These are phyloP conservation scores for Komagataella pseudopastoris DNA, from an alignment of 805 yeast species.

Conservation along the genomic window DNA sequence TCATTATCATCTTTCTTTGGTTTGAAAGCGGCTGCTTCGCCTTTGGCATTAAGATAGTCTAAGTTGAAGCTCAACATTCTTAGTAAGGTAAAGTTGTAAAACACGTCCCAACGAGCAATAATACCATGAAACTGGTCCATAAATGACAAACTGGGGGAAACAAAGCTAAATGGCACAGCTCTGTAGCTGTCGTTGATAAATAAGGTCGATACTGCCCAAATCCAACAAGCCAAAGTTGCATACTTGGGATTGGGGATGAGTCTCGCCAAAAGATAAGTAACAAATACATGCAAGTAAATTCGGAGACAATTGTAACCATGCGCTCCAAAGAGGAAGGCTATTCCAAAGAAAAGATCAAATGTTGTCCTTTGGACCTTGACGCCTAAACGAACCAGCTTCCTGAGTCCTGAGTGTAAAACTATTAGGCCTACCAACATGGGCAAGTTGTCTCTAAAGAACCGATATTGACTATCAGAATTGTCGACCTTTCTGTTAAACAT, in stretches of 20 bases:
- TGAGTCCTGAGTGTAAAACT: constrained; percentile 35
- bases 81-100: constrained; percentile 78
- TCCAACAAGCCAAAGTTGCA: constrained; percentile 48
- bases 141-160: constrained; percentile 26
- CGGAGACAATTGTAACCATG: constrained; percentile 71
- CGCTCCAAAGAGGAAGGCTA: constrained; percentile 51
- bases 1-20: constrained; percentile 3
- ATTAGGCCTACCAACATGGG: constrained; percentile 45
- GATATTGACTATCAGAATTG: constrained; percentile 82
- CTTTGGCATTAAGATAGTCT: constrained; percentile 46
- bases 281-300: constrained; percentile 40
- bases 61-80: constrained; percentile 74
- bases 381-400: constrained; percentile 22
- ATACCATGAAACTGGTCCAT: constrained; percentile 66
- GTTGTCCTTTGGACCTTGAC: constrained; percentile 24
- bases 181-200: constrained; percentile 66
- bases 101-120: constrained; percentile 90
- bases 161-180: constrained; percentile 31
- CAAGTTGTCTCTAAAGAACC: constrained; percentile 76
- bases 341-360: constrained; percentile 69
- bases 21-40: background rate
- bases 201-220: constrained; percentile 63
- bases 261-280: constrained; percentile 39
- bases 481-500: constrained; percentile 81
- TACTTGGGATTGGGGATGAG: constrained; percentile 16